Base-by-base conservation (phyloP, 495 filamentous ascomycete species). In the Corynascus novoguineensis region DNA sequence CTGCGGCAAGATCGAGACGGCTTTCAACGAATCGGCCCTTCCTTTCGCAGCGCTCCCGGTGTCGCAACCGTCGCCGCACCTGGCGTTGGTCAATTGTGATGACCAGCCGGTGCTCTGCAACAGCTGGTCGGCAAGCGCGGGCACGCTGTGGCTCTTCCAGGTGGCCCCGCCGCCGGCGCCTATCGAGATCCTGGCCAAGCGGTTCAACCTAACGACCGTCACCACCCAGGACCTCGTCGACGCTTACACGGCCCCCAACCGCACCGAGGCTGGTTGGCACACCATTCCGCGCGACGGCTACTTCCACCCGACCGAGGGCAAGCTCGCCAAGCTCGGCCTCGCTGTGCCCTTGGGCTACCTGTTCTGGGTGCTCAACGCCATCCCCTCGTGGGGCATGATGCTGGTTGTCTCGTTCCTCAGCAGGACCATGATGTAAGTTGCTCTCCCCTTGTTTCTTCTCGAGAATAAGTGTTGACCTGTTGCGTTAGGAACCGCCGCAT, bases 351-450 rank as follows among this genome's bases (percentile, higher is more conserved):
- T 89, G 15, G 92, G 84, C 19, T 95, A 90, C 66, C 59, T 84
- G 50, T 75, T 93, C 53, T 95, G 88, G 88, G 68, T 75, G 50
- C 81, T 89, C 63, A 85, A 73, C 61, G 59, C 71, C 42, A 58
- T 83, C 41, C 80, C 80, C 17, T 77, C 74, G 71, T 83, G 81
- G 81, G 72, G 72, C 9, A 79, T 86, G 61, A 88, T 97, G 93
- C 80, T 97, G 60, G 68, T 78, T 32, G 82, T 97, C 60, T 89
- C 85, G 57, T 83, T 97, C 62, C 66, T 91, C 59, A 93, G 86
- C 77, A 80, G 91, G 63, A 81, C 77, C 37, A 77, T 96, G 68
- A 96, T 96, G 93, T 96, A 77, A 85, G 90, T 82, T 45, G 21
- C 8, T 31, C 38, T 32, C 50, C 29, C 40, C 15, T 15, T 21